Evolutionary conservation across 2,329 filamentous ascomycete genomes (phyloP).

Genomic region (Diaporthe sp.): DNA sequence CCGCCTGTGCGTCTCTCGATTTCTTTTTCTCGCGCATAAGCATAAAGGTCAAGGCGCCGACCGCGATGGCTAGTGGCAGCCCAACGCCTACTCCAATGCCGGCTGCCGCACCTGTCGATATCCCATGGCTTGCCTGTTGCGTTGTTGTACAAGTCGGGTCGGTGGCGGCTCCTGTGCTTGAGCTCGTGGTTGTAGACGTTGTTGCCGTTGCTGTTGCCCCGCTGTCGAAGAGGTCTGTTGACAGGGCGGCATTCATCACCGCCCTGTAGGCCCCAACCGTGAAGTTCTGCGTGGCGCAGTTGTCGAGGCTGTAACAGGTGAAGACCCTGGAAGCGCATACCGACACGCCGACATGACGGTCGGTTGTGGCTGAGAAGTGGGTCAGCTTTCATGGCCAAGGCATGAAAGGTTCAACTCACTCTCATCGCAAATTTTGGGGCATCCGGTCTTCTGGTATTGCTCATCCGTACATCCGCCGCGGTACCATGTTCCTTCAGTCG

Average conservation of each 20-base stretch:
- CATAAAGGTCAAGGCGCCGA: constrained; percentile 1
- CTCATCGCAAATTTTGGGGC: neutral
- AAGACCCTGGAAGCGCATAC: neutral
- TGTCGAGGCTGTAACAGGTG: neutral
- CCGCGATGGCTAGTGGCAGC: neutral
- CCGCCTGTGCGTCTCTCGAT: neutral
- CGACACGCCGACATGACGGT: neutral
- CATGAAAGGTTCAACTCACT: neutral
- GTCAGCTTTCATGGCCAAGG: neutral
- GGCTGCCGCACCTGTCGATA: constrained; percentile 9
- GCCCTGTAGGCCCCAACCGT: neutral
- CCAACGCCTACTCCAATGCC: constrained; percentile 27
- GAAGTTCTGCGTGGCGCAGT: neutral
- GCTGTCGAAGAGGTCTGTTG: neutral
- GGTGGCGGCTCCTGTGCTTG: neutral
- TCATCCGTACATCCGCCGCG: constrained; percentile 34
- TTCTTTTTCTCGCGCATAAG: neutral
- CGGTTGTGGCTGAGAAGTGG: neutral
- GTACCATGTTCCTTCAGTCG: constrained; percentile 23
- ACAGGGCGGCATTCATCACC: neutral
- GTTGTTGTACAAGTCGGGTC: neutral
- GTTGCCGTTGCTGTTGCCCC: neutral
- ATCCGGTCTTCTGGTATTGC: neutral
- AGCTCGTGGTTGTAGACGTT: neutral
- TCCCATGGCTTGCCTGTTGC: neutral